Conservation (phyloP, 345 rosid genomes). For the Gossypium longicalyx region DNA sequence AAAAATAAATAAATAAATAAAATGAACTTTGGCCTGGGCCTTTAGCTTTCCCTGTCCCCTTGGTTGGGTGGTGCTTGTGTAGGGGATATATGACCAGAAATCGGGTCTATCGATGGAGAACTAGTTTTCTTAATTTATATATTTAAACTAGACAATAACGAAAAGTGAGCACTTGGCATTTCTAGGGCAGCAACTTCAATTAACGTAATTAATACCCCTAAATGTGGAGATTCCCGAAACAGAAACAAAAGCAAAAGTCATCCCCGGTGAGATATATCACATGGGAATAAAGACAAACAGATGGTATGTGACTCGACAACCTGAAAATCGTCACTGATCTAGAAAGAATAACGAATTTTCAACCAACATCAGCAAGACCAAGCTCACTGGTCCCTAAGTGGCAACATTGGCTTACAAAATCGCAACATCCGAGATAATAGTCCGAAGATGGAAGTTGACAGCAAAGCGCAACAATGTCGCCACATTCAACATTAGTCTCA, state of each 20-base stretch:
- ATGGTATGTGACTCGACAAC: background rate
- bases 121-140: background rate
- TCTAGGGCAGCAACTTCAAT: background rate
- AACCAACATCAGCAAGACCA: too few relatives aligned
- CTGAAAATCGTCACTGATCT: background rate
- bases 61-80: background rate
- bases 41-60: background rate
- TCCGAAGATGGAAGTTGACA: too few relatives aligned
- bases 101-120: background rate
- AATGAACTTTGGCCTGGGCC: background rate
- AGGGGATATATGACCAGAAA: background rate
- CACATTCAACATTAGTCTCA: too few relatives aligned
- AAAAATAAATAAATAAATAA: background rate
- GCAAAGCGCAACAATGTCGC: too few relatives aligned
- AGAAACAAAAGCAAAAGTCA: background rate
- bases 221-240: background rate
- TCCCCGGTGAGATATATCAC: background rate
- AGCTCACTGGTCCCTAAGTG: too few relatives aligned
- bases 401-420: too few relatives aligned
- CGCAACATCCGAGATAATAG: too few relatives aligned
- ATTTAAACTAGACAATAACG: background rate
- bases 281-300: background rate
- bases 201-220: background rate
- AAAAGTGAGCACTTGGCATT: background rate
- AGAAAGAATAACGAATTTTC: too few relatives aligned